Evolutionary conservation across 1,139 yeast genomes (phyloP), one percentile per base, ranked within the genome.

Genomic region (Magnusiomyces ingens): DNA sequence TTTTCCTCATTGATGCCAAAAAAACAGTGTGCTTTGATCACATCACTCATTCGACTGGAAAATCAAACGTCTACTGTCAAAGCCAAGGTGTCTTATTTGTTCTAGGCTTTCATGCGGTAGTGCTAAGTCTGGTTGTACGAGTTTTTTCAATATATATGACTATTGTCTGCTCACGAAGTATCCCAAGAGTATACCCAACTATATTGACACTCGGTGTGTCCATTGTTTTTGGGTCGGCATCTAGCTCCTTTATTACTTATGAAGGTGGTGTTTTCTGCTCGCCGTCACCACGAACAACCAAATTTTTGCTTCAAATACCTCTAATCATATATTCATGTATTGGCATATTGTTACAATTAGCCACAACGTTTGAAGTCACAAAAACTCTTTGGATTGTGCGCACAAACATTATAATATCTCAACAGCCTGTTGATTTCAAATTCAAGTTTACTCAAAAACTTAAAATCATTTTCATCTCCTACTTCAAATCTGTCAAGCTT

Each of bases 21-120:
- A 38, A 49, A 17, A 54, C 49, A 15, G 49, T 54, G 48, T 54
- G 57, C 32, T 54, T 46, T 36, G 57, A 54, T 42, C 36, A 29
- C 11, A 54, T 54, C 15, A 49, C 54, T 3, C 44, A 37, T 26
- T 50, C 55, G 8, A 46, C 55, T 42, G 57, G 57, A 4, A 36
- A 52, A n/a, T 13, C 44, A 13, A 54, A 54, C 45, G 5, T 36
- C 12, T 49, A 21, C 44, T 59, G 61, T 40, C 52, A 55, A 49
- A 54, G 54, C 10, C 59, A 59, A 47, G 61, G 60, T 1, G 51
- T 59, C 12, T 10, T 58, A 11, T 44, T 53, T n/a, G 58, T 55
- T n/a, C 49, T 58, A 15, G 58, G 59, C 8, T 47, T 46, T 42
- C 60, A 57, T 29, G 26, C 55, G 10, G 52, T 58, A 13, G 53